Evolutionary conservation across 2,329 filamentous ascomycete species (phyloP).

Genomic region (Aspergillus spinulosporus): DNA sequence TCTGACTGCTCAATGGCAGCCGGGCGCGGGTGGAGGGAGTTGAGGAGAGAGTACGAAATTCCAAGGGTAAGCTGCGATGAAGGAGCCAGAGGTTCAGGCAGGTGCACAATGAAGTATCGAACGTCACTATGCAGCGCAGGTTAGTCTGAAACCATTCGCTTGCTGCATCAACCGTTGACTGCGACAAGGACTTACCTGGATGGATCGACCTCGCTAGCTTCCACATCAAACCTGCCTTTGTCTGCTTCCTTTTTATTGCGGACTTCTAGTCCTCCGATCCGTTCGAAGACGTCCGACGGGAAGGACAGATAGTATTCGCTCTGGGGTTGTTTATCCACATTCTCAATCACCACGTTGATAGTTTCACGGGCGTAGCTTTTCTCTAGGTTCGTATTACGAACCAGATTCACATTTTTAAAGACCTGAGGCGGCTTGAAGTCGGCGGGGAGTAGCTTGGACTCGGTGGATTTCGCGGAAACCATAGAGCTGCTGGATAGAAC

Average conservation of each 20-base stretch:
- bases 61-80: conserved; percentile 80
- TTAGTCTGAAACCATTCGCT: conserved; percentile 12
- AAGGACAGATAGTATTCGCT: conserved; percentile 91
- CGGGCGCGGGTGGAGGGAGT: conserved; percentile 77
- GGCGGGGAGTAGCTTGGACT: conserved; percentile 37
- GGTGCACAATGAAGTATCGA: conserved; percentile 81
- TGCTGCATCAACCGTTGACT: conserved; percentile 37
- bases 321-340: conserved; percentile 74
- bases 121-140: conserved; percentile 56
- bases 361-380: conserved; percentile 89
- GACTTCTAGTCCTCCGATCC: conserved; percentile 83
- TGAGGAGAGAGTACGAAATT: conserved; percentile 80
- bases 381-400: conserved; percentile 86
- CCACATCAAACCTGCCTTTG: conserved; percentile 66
- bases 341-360: conserved; percentile 93
- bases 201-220: conserved; percentile 64
- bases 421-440: conserved; percentile 81
- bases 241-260: conserved; percentile 82
- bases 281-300: conserved; percentile 70
- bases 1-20: conserved; percentile 79
- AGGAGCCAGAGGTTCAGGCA: conserved; percentile 73
- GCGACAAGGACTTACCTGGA: conserved; percentile 56
- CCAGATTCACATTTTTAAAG: conserved; percentile 90
- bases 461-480: conserved; percentile 35
- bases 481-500: conserved; percentile 36